Conservation (phyloP, 441 rosid genomes). For the Gossypium trilobum region DNA sequence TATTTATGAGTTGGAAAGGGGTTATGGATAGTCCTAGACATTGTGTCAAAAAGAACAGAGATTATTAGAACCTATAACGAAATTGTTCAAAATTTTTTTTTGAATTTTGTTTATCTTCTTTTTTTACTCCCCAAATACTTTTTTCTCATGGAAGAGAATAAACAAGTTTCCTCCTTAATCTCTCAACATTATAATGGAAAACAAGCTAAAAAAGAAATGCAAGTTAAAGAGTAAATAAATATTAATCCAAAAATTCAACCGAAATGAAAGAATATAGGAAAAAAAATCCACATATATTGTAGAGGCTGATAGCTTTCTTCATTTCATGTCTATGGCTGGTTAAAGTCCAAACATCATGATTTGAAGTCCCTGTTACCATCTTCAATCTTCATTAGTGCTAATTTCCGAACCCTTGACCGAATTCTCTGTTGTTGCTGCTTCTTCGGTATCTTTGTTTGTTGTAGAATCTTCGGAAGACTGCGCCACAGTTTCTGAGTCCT, state of each 20-base stretch:
- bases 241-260: not conserved
- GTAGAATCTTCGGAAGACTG: conserved; percentile 13
- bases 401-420: not conserved
- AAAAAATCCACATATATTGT: not conserved
- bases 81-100: not conserved
- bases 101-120: not conserved
- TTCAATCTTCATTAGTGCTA: not conserved
- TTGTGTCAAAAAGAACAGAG: too few relatives aligned
- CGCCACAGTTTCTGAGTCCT: not conserved
- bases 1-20: too few relatives aligned
- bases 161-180: not conserved
- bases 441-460: conserved; percentile 11
- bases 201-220: not conserved
- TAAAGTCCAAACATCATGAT: not conserved
- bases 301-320: conserved; percentile 8
- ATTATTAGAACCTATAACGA: too few relatives aligned
- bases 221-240: not conserved
- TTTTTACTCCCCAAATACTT: not conserved
- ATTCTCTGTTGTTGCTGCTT: not conserved
- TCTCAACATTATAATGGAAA: not conserved
- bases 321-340: not conserved
- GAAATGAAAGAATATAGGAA: not conserved
- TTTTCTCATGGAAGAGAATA: not conserved
- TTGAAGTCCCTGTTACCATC: not conserved
- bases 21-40: too few relatives aligned